These are phyloP conservation scores for Kuraishia hungarica DNA, from an alignment of 805 yeast genomes.

Conservation along the genomic window DNA sequence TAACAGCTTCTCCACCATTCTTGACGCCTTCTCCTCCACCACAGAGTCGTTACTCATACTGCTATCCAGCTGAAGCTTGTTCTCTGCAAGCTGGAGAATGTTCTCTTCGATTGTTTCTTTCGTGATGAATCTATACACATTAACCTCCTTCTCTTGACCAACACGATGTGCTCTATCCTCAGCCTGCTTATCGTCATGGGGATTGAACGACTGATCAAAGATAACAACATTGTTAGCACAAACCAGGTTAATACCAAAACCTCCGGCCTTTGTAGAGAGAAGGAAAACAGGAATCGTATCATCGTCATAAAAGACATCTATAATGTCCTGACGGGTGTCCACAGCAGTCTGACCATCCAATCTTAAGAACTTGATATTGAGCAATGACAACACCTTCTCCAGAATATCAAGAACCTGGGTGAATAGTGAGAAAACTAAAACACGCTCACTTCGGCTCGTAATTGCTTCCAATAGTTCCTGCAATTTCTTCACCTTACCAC, in stretches of 20 bases:
- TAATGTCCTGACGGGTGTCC: conserved; percentile 84
- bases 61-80: conserved; percentile 80
- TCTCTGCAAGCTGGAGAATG: conserved; percentile 76
- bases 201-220: conserved; percentile 91
- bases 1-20: conserved; percentile 40
- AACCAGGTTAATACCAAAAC: conserved; percentile 94
- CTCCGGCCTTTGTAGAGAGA: conserved; percentile 95
- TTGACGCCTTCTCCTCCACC: conserved; percentile 44
- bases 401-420: conserved; percentile 88
- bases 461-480: conserved; percentile 48
- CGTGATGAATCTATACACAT: conserved; percentile 67
- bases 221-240: conserved; percentile 91
- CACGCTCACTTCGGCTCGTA: conserved; percentile 53
- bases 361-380: conserved; percentile 66
- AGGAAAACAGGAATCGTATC: conserved; percentile 76
- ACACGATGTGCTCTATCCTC: conserved; percentile 98
- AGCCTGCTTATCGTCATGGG: conserved; percentile 98
- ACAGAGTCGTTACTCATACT: conserved; percentile 38
- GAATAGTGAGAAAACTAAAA: conserved; percentile 82
- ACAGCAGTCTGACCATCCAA: conserved; percentile 93
- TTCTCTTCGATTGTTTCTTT: conserved; percentile 82
- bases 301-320: conserved; percentile 83
- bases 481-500: conserved; percentile 69
- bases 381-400: conserved; percentile 60
- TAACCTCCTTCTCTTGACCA: conserved; percentile 83